A percentile compares a stretch with the other conserved stretches of the same genome.
Conservation (phyloP, 305 asterid genomes). For the Fraxinus platypoda region DNA sequence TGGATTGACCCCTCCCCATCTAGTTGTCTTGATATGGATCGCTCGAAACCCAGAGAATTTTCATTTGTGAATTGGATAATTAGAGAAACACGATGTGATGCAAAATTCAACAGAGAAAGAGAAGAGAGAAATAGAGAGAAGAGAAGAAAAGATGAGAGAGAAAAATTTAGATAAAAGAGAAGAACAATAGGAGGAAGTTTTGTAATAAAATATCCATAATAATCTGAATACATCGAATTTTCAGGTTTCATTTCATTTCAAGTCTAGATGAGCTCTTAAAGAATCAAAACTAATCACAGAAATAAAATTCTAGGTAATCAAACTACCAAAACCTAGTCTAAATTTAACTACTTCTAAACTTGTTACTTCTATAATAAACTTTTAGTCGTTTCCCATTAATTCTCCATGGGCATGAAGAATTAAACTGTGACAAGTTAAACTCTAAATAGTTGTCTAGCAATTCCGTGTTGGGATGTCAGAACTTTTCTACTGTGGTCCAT, state of each 20-base stretch:
- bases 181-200: neutral
- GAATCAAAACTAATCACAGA: neutral
- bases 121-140: neutral
- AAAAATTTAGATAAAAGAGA: neutral
- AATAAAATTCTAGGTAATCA: neutral
- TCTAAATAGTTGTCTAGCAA: neutral
- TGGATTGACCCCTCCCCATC: neutral
- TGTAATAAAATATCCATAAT: neutral
- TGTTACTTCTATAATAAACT: neutral
- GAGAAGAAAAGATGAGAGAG: neutral
- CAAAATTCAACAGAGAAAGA: neutral
- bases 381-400: neutral
- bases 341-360: neutral
- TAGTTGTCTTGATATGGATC: neutral
- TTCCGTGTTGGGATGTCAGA: neutral
- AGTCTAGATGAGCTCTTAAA: neutral
- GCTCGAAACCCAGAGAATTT: neutral
- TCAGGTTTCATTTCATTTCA: neutral
- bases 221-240: neutral
- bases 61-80: neutral
- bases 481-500: neutral
- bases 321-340: neutral
- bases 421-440: neutral
- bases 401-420: neutral
- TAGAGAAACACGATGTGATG: neutral